phyloP scores from a whole-genome alignment of 352 stramenopile species.

The Globisporangium canariense region DNA sequence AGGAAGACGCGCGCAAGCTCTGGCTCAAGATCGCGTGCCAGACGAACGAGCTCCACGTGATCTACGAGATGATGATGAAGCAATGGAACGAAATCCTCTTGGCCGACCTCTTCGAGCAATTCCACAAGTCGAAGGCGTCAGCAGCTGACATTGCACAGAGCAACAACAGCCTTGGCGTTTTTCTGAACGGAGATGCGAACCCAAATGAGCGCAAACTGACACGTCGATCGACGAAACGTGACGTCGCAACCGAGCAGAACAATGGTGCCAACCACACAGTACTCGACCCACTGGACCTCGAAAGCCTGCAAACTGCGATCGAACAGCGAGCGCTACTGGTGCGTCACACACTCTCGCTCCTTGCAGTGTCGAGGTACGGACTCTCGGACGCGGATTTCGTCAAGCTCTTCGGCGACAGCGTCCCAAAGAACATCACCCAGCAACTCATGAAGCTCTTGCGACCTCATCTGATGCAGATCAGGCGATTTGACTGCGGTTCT shows the following conservation, averaged over 20 bases:
- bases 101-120: conserved; percentile 43
- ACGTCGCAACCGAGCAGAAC: conserved; percentile 2
- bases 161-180: not conserved
- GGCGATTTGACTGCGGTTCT: conserved; percentile 40
- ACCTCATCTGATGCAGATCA: conserved; percentile 76
- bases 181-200: conserved; percentile 3
- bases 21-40: conserved; percentile 47
- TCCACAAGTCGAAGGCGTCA: conserved; percentile 25
- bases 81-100: conserved; percentile 76
- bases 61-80: conserved; percentile 70
- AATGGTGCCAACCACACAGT: not conserved
- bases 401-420: conserved; percentile 49
- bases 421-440: conserved; percentile 36
- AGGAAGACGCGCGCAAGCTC: conserved; percentile 21
- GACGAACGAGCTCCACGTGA: conserved; percentile 37
- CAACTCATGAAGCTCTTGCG: conserved; percentile 46
- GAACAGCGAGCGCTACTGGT: conserved; percentile 71
- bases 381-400: conserved; percentile 62
- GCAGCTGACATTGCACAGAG: conserved; percentile 1
- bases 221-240: conserved; percentile 4
- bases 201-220: conserved; percentile 11
- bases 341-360: conserved; percentile 67
- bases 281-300: conserved; percentile 39
- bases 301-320: conserved; percentile 44
- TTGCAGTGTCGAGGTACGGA: conserved; percentile 66